phyloP scores from a whole-genome alignment of 2,329 filamentous ascomycete genomes.

The Colletotrichum plurivorum region DNA sequence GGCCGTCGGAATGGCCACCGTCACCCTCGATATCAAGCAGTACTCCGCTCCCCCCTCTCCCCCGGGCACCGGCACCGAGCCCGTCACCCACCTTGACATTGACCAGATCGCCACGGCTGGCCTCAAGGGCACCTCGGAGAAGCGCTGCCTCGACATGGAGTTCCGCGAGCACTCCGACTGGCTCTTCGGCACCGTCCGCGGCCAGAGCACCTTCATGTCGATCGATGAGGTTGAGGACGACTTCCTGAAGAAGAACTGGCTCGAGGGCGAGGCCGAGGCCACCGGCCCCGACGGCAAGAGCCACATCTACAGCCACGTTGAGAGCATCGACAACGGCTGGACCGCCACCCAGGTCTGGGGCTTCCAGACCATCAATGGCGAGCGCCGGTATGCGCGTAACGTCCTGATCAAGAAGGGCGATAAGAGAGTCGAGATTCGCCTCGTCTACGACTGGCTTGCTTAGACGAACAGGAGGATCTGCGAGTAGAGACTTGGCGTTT shows the following conservation, averaged over 20 bases:
- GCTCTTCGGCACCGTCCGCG: constrained; percentile 82
- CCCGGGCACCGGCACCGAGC: constrained; percentile 55
- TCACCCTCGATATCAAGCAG: constrained; percentile 76
- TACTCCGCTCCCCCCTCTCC: constrained; percentile 61
- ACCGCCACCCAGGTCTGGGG: constrained; percentile 72
- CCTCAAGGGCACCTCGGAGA: constrained; percentile 74
- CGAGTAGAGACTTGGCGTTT: constrained; percentile 19
- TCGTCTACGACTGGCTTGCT: constrained; percentile 69
- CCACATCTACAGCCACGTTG: constrained; percentile 75
- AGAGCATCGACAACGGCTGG: constrained; percentile 68
- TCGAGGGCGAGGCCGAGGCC: constrained; percentile 66
- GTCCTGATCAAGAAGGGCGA: constrained; percentile 66
- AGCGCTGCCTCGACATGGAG: constrained; percentile 65
- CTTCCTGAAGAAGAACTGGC: constrained; percentile 71
- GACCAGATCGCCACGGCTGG: constrained; percentile 80
- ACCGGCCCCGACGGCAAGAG: constrained; percentile 70
- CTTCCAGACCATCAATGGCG: constrained; percentile 67
- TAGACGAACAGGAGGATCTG: constrained; percentile 38
- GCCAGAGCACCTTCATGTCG: constrained; percentile 67
- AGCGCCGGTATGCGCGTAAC: constrained; percentile 67
- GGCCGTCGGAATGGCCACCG: constrained; percentile 76
- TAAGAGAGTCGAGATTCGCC: constrained; percentile 63
- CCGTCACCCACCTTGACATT: constrained; percentile 76
- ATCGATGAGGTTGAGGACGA: constrained; percentile 67
- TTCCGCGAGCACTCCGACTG: constrained; percentile 79